These are phyloP conservation scores for Pulveroboletus sp. DNA, from an alignment of 768 basidiomycete species.

Conservation along the genomic window DNA sequence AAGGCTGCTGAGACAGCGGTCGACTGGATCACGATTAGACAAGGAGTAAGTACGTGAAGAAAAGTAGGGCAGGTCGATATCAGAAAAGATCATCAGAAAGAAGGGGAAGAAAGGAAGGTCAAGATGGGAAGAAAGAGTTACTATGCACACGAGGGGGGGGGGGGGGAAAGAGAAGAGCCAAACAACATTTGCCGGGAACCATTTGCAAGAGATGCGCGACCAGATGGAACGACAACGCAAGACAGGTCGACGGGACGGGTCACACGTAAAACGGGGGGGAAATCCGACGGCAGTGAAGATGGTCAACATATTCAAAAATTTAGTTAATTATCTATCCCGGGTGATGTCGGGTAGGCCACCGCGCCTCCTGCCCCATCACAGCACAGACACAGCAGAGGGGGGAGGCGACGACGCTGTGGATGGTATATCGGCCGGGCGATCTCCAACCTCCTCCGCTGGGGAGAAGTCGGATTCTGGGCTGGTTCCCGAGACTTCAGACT, in stretches of 20 bases:
- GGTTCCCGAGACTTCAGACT: conserved; percentile 11
- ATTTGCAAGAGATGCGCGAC: conserved; percentile 12
- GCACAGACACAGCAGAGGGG: conserved; percentile 27
- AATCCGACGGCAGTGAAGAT: conserved; percentile 26
- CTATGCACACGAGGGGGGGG: conserved; percentile 22
- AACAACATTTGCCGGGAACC: conserved; percentile 20
- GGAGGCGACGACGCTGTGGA: conserved; percentile 28
- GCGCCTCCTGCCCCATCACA: conserved; percentile 12
- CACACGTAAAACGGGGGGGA: conserved; percentile 11
- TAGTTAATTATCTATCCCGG: conserved; percentile 25
- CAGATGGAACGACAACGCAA: conserved; percentile 8
- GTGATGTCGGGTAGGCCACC: background rate
- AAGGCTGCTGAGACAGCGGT: conserved; percentile 1
- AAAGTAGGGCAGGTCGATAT: conserved; percentile 10
- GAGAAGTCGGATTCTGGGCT: conserved; percentile 19
- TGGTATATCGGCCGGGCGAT: conserved; percentile 20
- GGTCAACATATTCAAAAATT: conserved; percentile 32
- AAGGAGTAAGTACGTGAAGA: conserved; percentile 23
- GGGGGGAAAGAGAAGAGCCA: conserved; percentile 7
- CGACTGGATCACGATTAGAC: conserved; percentile 22
- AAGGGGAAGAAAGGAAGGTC: background rate
- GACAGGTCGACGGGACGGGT: conserved; percentile 6
- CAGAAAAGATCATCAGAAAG: conserved; percentile 5
- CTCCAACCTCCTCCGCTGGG: conserved; percentile 21
- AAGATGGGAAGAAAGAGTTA: conserved; percentile 1